Evolutionary conservation across 2,329 filamentous ascomycete species (phyloP).

Genomic region (Botryotinia globosa): DNA sequence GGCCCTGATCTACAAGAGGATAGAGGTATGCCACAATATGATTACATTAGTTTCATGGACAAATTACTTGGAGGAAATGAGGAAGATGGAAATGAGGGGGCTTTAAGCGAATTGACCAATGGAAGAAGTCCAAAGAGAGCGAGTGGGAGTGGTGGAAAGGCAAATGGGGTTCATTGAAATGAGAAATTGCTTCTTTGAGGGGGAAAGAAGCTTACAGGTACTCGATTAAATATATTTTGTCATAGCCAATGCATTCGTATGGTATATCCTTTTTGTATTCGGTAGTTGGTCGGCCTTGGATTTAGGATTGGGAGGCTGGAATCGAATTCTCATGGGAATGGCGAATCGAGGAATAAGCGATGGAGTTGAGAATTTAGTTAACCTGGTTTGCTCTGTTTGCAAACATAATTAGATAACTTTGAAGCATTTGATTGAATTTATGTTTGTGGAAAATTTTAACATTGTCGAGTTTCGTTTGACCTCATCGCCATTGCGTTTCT

Average conservation of each 20-base stretch:
- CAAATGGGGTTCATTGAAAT: conserved; percentile 16
- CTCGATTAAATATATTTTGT: conserved; percentile 14
- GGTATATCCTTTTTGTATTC: conserved; percentile 16
- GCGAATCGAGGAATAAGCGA: conserved; percentile 11
- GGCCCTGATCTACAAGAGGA: conserved; percentile 87
- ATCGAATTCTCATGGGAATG: conserved; percentile 6
- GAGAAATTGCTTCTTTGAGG: neutral
- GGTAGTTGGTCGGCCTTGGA: conserved; percentile 14
- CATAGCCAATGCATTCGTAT: conserved; percentile 2
- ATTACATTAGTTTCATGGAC: conserved; percentile 98
- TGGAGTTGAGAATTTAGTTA: conserved; percentile 10
- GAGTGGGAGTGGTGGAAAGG: conserved; percentile 16
- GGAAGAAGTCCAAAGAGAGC: conserved; percentile 29
- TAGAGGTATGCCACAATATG: conserved; percentile 80
- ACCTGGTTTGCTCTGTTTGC: neutral
- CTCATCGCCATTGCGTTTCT: neutral
- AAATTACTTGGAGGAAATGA: conserved; percentile 57
- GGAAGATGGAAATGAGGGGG: conserved; percentile 29
- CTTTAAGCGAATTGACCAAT: conserved; percentile 32
- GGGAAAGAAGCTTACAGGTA: neutral
- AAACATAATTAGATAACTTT: conserved; percentile 7
- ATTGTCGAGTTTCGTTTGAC: neutral
- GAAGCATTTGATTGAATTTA: neutral
- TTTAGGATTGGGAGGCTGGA: conserved; percentile 7
- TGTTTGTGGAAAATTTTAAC: neutral